Evolutionary conservation across 306 rosid genomes (phyloP).

Genomic region (Carpinus viminea): DNA sequence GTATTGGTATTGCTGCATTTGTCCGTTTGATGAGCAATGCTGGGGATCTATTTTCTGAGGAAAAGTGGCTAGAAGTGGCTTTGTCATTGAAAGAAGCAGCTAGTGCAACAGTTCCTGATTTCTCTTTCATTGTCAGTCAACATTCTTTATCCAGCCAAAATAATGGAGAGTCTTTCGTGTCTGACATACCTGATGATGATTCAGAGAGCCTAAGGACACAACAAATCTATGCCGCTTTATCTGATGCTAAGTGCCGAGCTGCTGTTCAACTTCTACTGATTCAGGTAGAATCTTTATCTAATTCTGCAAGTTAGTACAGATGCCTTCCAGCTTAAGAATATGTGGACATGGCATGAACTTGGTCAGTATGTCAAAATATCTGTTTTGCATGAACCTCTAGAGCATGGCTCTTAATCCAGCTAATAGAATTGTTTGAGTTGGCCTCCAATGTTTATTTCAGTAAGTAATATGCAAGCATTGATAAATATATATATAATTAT

Average conservation of each 20-base stretch:
- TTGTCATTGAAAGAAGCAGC: conserved; percentile 84
- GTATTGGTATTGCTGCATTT: conserved; percentile 98
- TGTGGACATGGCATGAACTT: not conserved
- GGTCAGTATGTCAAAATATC: not conserved
- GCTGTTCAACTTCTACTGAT: conserved; percentile 94
- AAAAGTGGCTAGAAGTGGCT: conserved; percentile 96
- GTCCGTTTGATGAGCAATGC: conserved; percentile 97
- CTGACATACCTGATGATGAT: conserved; percentile 50
- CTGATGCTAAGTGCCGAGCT: conserved; percentile 87
- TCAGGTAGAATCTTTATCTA: conserved; percentile 64
- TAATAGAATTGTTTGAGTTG: not conserved
- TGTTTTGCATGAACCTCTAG: not conserved
- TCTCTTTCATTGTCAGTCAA: conserved; percentile 59
- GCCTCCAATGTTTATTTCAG: not conserved
- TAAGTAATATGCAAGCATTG: not conserved
- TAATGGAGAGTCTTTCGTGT: conserved; percentile 47
- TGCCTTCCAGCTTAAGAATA: not conserved
- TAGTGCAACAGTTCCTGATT: conserved; percentile 81
- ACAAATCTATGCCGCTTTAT: conserved; percentile 55
- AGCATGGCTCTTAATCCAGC: not conserved
- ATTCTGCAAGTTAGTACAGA: conserved; percentile 8
- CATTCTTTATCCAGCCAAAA: conserved; percentile 43
- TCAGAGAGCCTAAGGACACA: conserved; percentile 44
- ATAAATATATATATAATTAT: not conserved
- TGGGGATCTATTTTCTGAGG: conserved; percentile 87